Percentiles rank a stretch among this genome's conserved stretches.
phyloP scores from a whole-genome alignment of 768 basidiomycete genomes.

The Lactarius psammicola region DNA sequence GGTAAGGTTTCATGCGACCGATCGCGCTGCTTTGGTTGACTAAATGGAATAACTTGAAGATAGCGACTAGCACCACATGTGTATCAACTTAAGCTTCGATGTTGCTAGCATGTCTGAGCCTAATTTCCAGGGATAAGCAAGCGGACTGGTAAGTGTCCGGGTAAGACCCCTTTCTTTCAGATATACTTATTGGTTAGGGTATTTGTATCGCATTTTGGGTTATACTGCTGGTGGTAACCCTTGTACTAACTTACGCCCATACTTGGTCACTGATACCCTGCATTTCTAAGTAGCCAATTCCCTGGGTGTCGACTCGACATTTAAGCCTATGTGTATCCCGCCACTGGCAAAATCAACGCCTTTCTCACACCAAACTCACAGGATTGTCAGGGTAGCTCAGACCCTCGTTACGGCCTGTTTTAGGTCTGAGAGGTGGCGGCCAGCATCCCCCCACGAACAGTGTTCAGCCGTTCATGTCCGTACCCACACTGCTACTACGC shows the following conservation, averaged over 20 bases:
- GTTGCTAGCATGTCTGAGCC: not conserved
- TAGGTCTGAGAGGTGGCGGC: constrained; percentile 4
- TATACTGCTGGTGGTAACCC: no score
- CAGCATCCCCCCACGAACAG: not conserved
- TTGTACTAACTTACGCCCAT: not conserved
- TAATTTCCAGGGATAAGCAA: not conserved
- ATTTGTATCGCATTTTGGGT: not conserved
- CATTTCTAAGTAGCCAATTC: not conserved
- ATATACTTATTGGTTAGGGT: not conserved
- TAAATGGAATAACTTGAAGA: not conserved
- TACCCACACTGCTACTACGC: not conserved
- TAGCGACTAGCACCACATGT: no score
- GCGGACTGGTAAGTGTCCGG: not conserved
- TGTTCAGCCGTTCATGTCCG: not conserved
- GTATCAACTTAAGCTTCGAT: not conserved
- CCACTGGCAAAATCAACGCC: not conserved
- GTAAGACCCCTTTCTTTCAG: not conserved
- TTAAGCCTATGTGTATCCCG: no score
- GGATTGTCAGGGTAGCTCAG: not conserved
- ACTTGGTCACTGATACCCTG: not conserved
- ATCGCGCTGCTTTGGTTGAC: not conserved
- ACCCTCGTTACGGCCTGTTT: not conserved
- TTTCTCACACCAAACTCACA: not conserved
- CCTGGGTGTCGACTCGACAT: constrained; percentile 1
- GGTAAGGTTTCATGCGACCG: not conserved